Evolutionary conservation across 2,329 filamentous ascomycete species (phyloP).

Genomic region (Xylariales sp.): DNA sequence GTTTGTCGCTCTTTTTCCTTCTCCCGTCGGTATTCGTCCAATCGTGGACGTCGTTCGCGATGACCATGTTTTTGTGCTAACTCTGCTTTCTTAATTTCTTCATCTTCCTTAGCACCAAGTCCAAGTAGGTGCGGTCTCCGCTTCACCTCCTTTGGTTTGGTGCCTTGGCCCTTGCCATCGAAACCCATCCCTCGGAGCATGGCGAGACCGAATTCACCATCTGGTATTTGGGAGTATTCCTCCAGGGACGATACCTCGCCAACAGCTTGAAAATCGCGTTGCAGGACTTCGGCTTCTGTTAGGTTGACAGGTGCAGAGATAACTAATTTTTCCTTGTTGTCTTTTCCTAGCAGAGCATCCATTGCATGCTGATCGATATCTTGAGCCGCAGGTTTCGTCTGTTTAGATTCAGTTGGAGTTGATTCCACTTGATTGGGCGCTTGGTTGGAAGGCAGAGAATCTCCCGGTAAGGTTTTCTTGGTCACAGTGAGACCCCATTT

Average conservation of each 20-base stretch:
- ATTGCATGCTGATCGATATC: conserved; percentile 53
- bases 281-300: conserved; percentile 65
- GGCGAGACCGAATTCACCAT: conserved; percentile 91
- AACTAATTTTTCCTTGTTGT: conserved; percentile 42
- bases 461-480: conserved; percentile 18
- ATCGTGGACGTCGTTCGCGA: conserved; percentile 34
- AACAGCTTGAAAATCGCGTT: conserved; percentile 63
- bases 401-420: conserved; percentile 6
- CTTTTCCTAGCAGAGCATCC: conserved; percentile 59
- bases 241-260: conserved; percentile 74
- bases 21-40: conserved; percentile 46
- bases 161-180: conserved; percentile 63
- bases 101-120: conserved; percentile 80
- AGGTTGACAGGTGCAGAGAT: conserved; percentile 37
- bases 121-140: conserved; percentile 78
- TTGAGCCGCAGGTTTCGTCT: conserved; percentile 6
- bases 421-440: conserved; percentile 5
- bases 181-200: conserved; percentile 92
- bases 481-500: conserved; percentile 31
- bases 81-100: conserved; percentile 64
- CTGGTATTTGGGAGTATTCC: conserved; percentile 83
- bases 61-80: conserved; percentile 39
- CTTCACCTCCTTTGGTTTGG: conserved; percentile 56
- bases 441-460: conserved; percentile 3
- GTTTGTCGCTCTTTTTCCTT: conserved; percentile 38